Conservation (phyloP, 2,329 filamentous ascomycete species). For the Colletotrichum incanum region DNA sequence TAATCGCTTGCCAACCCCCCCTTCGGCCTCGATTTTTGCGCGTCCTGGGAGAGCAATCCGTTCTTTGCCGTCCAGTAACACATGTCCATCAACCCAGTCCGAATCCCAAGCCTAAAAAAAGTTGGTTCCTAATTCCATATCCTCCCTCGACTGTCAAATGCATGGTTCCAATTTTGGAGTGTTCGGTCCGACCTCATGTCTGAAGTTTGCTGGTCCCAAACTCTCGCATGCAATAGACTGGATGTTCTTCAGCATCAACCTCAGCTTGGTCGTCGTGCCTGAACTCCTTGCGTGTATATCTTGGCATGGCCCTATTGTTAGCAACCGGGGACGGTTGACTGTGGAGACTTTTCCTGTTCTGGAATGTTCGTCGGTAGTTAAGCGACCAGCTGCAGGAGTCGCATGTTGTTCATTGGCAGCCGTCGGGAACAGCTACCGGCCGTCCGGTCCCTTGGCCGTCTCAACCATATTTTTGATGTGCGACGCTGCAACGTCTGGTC, state of each 20-base stretch:
- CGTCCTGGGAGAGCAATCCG: slow-evolving; percentile 21
- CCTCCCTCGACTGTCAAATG: slow-evolving; percentile 4
- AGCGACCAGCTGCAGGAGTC: slow-evolving; percentile 18
- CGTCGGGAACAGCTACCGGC: slow-evolving; percentile 31
- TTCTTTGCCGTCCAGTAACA: slow-evolving; percentile 27
- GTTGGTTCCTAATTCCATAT: slow-evolving; percentile 15
- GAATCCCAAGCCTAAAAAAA: slow-evolving; percentile 5
- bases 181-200: slow-evolving; percentile 23
- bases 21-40: not conserved
- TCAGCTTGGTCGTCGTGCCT: slow-evolving; percentile 26
- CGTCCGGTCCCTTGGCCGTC: slow-evolving; percentile 27
- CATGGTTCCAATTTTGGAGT: slow-evolving; percentile 31
- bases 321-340: slow-evolving; percentile 28
- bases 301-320: slow-evolving; percentile 39
- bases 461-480: slow-evolving; percentile 29
- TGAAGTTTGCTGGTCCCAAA: slow-evolving; percentile 27
- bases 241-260: slow-evolving; percentile 12
- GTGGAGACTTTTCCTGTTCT: slow-evolving; percentile 35
- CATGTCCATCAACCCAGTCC: slow-evolving; percentile 25
- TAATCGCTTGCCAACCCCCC: slow-evolving; percentile 29
- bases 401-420: slow-evolving; percentile 15
- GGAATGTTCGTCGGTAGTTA: slow-evolving; percentile 39
- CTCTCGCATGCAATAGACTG: not conserved
- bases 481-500: slow-evolving; percentile 19
- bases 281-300: slow-evolving; percentile 22